These are phyloP conservation scores for Xanthoconium stramineum DNA, from an alignment of 768 basidiomycete genomes.

Conservation along the genomic window DNA sequence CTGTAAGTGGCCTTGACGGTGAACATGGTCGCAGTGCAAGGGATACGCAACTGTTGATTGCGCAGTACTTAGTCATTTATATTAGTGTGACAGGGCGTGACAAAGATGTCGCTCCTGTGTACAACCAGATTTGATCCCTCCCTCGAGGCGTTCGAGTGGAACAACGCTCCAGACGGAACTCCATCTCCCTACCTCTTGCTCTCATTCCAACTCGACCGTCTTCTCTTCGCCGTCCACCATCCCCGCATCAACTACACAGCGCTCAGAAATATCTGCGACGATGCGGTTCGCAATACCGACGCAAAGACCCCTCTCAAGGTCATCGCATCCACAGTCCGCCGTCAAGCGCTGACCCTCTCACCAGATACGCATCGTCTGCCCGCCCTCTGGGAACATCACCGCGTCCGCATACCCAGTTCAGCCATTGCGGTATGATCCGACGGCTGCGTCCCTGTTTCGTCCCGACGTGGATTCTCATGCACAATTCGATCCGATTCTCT, in stretches of 20 bases:
- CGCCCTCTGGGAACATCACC: slow-evolving; percentile 37
- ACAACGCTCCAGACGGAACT: slow-evolving; percentile 45
- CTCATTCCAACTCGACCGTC: slow-evolving; percentile 56
- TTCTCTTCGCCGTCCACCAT: slow-evolving; percentile 44
- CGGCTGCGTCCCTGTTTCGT: slow-evolving; percentile 33
- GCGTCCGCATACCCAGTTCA: slow-evolving; percentile 33
- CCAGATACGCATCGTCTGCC: slow-evolving; percentile 54
- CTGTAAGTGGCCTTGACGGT: slow-evolving; percentile 77
- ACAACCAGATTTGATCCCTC: slow-evolving; percentile 58
- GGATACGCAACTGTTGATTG: background rate
- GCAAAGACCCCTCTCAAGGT: slow-evolving; percentile 25
- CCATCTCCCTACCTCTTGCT: slow-evolving; percentile 64
- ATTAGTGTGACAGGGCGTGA: slow-evolving; percentile 23
- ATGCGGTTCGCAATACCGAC: slow-evolving; percentile 35
- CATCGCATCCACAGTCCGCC: background rate
- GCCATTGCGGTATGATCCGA: slow-evolving; percentile 40
- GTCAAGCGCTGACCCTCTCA: background rate
- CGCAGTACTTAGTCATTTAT: no score
- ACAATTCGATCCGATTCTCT: slow-evolving; percentile 36
- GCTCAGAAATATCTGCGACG: slow-evolving; percentile 45
- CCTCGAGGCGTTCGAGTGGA: slow-evolving; percentile 51
- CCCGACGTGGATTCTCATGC: slow-evolving; percentile 30
- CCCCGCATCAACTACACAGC: slow-evolving; percentile 33
- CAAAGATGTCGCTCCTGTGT: slow-evolving; percentile 37
- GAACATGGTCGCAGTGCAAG: slow-evolving; percentile 50